Percentiles rank a stretch among this genome's conserved stretches.
phyloP scores from a whole-genome alignment of 1,284 basidiomycete species.

The Irpex lacteus region DNA sequence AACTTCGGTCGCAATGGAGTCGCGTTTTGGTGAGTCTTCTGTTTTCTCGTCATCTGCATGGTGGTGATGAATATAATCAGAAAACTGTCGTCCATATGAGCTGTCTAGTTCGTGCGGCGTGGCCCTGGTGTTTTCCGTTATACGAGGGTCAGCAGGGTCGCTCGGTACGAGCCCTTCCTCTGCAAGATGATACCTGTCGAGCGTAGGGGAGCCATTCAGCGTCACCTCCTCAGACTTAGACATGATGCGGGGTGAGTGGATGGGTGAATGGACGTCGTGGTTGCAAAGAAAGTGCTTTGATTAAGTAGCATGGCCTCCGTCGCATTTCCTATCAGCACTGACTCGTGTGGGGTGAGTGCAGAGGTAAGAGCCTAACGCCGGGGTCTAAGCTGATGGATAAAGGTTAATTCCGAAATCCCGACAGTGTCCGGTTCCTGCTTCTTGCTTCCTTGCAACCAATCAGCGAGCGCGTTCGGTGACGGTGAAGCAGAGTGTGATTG shows the following conservation, averaged over 20 bases:
- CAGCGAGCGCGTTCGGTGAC: background rate
- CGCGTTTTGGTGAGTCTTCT: conserved; percentile 3
- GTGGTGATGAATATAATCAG: conserved; percentile 24
- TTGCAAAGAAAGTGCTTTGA: background rate
- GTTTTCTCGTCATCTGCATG: conserved; percentile 15
- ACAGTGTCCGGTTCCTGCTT: background rate
- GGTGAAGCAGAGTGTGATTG: background rate
- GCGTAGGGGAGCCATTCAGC: background rate
- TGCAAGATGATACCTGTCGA: background rate
- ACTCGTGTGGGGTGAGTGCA: too few relatives aligned
- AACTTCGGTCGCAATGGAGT: conserved; percentile 6
- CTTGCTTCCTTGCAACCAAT: background rate
- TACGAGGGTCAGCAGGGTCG: conserved; percentile 23
- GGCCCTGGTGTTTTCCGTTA: conserved; percentile 21
- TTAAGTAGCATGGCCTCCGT: background rate
- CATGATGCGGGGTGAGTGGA: background rate
- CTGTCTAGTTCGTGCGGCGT: conserved; percentile 25
- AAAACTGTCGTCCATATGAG: conserved; percentile 23
- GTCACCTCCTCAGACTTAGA: conserved; percentile 12
- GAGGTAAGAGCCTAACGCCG: too few relatives aligned
- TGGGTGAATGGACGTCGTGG: background rate
- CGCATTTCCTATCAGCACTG: background rate
- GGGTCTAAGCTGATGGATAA: too few relatives aligned
- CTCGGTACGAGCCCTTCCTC: background rate
- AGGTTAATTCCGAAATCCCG: too few relatives aligned